A percentile compares a stretch with the other conserved stretches of the same genome.
These are phyloP conservation scores for Erodium moschatum DNA, from an alignment of 441 rosid species.

Conservation along the genomic window DNA sequence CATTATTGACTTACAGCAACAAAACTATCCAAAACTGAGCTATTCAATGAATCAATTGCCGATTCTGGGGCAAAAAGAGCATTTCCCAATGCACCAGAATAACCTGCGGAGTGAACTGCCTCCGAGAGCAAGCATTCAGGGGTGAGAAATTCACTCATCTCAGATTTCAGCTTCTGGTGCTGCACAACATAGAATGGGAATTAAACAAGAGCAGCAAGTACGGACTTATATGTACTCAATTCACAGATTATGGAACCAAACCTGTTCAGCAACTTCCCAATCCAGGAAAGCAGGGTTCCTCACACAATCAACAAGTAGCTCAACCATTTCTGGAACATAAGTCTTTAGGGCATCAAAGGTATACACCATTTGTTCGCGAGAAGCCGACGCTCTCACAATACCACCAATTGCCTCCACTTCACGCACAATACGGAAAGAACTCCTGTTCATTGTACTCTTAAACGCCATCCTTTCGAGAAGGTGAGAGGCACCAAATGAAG, in stretches of 20 bases:
- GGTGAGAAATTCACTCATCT: neutral
- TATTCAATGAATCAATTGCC: slow-evolving; percentile 1
- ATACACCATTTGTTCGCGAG: slow-evolving; percentile 83
- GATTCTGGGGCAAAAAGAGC: neutral
- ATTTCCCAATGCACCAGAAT: slow-evolving; percentile 4
- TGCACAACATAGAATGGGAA: neutral
- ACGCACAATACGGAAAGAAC: slow-evolving; percentile 65
- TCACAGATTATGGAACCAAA: neutral
- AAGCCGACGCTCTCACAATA: slow-evolving; percentile 63
- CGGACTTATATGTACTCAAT: neutral
- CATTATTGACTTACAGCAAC: neutral
- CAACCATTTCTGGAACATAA: slow-evolving; percentile 49
- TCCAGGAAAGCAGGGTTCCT: slow-evolving; percentile 3
- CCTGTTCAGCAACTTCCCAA: neutral
- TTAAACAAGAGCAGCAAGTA: slow-evolving; percentile 1
- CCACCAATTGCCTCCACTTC: slow-evolving; percentile 95
- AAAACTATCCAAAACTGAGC: neutral
- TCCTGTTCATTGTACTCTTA: slow-evolving; percentile 68
- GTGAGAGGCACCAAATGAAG: slow-evolving; percentile 69
- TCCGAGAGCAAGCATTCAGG: neutral
- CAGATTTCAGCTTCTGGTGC: neutral
- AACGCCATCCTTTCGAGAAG: slow-evolving; percentile 89
- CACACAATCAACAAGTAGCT: neutral
- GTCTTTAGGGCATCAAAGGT: slow-evolving; percentile 84
- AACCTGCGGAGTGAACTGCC: slow-evolving; percentile 4